Evolutionary conservation across 768 basidiomycete species (phyloP), one percentile per base, ranked within the genome.

Genomic region (Cubamyces lactineus): DNA sequence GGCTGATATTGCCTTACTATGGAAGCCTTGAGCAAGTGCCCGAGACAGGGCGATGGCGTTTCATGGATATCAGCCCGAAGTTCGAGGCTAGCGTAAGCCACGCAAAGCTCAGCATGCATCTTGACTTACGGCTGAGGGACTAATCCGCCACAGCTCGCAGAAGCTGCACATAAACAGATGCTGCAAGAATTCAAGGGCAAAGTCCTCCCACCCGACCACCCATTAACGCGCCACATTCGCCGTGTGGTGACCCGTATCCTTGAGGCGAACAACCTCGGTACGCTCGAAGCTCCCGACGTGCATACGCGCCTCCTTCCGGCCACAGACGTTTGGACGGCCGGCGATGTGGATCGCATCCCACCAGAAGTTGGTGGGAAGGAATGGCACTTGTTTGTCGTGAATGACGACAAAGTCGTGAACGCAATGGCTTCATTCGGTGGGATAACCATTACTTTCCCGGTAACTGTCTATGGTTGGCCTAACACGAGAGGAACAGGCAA

Each of bases 11-110:
- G 5, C 23, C 12, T 26, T 21, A 6, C 16, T 4, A 13, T 16
- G 23, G 50, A 64, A 95, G 93, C 69, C 79, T 96, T 26, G 95
- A 98, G 71, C 81, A 84, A 70, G 91, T 94, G 0, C 86, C 90
- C 2, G 89, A 95, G 71, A 96, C 93, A 0, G 93, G 94, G 0
- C 77, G 96, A 58, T 89, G 88, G 84, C 76, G 96, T 21, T 97
- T 96, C 72, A 96, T 98, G 84, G 89, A 91, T 70, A 80, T 88
- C 3, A 81, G 81, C 43, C 80, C 81, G 0, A 77, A 78, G 53
- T 75, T 73, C 26, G 92, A 95, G 75, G 77, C 81, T 8, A 70
- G 76, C 69, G 86, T 87, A 62, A 57, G 80, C 16, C 23, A 6
- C 34, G 34, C 34, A 34, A 11, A 11, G 23, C 5, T 9, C 2